Evolutionary conservation across 192 early-diverging fungal species (phyloP).

Genomic region (Backusella westeae): DNA sequence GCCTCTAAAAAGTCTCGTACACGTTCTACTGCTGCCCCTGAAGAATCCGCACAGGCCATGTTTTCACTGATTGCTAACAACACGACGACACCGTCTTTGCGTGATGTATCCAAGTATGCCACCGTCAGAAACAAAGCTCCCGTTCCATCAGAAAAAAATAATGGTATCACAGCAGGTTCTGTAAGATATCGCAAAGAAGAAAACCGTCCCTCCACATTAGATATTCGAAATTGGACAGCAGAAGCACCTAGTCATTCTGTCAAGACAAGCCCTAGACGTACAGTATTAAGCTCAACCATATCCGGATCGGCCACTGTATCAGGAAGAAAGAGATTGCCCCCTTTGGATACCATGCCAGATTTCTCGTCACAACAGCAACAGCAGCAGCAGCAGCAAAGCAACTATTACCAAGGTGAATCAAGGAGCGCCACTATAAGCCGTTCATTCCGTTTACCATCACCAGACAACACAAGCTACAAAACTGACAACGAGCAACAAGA

Average conservation of each 20-base stretch:
- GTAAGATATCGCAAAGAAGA: neutral
- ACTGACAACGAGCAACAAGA: neutral
- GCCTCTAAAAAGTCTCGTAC: conserved; percentile 20
- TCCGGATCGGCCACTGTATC: conserved; percentile 5
- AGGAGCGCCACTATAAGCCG: conserved; percentile 8
- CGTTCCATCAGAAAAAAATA: neutral
- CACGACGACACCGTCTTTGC: neutral
- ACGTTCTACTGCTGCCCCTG: conserved; percentile 7
- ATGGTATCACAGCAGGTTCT: conserved; percentile 16
- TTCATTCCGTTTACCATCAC: neutral
- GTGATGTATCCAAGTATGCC: neutral
- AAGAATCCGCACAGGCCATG: conserved; percentile 13
- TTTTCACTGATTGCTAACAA: neutral
- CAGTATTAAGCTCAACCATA: conserved; percentile 1
- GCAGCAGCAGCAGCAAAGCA: neutral
- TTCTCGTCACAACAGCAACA: neutral
- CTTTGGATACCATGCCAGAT: neutral
- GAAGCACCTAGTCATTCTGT: neutral
- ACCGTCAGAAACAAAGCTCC: conserved; percentile 12
- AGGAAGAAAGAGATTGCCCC: neutral
- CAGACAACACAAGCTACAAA: neutral
- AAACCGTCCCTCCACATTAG: neutral
- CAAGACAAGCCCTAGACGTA: conserved; percentile 6
- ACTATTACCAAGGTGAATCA: neutral
- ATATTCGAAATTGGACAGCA: conserved; percentile 11